Base-by-base conservation (phyloP, 352 stramenopile genomes). In the Aphanomyces astaci region DNA sequence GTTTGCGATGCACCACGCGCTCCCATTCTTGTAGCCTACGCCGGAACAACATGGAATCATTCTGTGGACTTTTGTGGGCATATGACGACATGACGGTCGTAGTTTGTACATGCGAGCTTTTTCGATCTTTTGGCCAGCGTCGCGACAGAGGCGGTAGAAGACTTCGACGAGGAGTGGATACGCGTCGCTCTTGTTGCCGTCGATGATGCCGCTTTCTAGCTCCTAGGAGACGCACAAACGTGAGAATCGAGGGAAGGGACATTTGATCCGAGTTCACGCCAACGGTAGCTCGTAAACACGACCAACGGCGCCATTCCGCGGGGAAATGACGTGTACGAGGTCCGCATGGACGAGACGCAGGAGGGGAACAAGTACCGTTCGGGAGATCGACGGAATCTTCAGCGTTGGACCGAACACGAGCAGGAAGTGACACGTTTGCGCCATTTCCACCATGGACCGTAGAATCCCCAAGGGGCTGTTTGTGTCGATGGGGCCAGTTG, bases 11-110 rank as follows among this genome's bases (percentile, higher is more conserved):
- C 53, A 94, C 66, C 2, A 79, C 78, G 54, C 81, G 82, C 72
- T 94, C 84, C 86, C 86, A 94, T 66, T 92, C 86, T 72, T 91
- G 81, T 28, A 90, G 70, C 84, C 86, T 94, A 66, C 27, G 32
- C 25, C 2, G 2, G n/a, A n/a, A n/a, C n/a, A n/a, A n/a, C n/a
- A n/a, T n/a, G 17, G 31, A 57, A 15, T 32, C 5, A 52, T 33
- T 17, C 49, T 10, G 64, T 55, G 24, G 33, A 52, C 60, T 56
- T 52, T 28, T 53, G n/a, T 39, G 25, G 9, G 48, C 48, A 55
- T 55, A 22, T 22, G 19, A 28, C 48, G 25, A 0, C 48, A 55
- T 22, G 25, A 30, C 28, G 48, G 9, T n/a, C 31, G n/a, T n/a
- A n/a, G n/a, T n/a, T n/a, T n/a, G 45, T 43, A 59, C 69, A 60